Base-by-base conservation (phyloP, 306 rosid species). In the Malus sieversii region DNA sequence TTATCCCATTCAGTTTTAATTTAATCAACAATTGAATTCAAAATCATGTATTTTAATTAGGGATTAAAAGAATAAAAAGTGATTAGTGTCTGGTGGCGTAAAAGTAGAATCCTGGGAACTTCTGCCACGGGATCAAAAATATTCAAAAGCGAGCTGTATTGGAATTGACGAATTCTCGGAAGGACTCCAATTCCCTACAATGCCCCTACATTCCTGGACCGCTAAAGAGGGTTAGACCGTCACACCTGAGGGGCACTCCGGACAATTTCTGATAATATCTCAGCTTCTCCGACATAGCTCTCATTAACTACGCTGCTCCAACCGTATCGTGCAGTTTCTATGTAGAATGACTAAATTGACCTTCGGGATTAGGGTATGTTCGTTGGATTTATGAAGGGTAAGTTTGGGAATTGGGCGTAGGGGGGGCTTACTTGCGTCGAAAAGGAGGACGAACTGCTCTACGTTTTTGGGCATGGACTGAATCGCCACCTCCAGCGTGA, bases 401-500 rank as follows among this genome's bases (percentile, higher is more conserved):
- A 62, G 52, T 69, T 62, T 57, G 67, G 62, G 60, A 38, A 61
- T 75, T 53, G 25, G 9, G n/a, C 45, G 53, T 6, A 23, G 51
- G 78, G 29, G 29, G 33, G 52, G 84, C 97, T 92, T 90, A 96
- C 99, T 90, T 72, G 96, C 99, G 75, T 96, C 99, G 66, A 92
- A 88, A 35, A 96, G 96, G 67, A 96, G 78, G 15, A 96, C 93
- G 22, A 96, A 85, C 70, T 96, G 96, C 73, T 96, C 86, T 1
- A 86, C 91, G 78, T 82, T 92, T 82, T 89, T 96, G 25, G 97
- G 88, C 99, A 96, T 96, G 61, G 87, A 88, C 80, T 89, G 85
- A 65, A 96, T 87, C 18, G 96, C 97, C 72, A 96, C 99, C 68
- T 96, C 99, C 84, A 96, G 79, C 55, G 99, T 90, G 80, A 96